Conservation (phyloP, 1,284 basidiomycete genomes). For the Neonothopanus nambi region DNA sequence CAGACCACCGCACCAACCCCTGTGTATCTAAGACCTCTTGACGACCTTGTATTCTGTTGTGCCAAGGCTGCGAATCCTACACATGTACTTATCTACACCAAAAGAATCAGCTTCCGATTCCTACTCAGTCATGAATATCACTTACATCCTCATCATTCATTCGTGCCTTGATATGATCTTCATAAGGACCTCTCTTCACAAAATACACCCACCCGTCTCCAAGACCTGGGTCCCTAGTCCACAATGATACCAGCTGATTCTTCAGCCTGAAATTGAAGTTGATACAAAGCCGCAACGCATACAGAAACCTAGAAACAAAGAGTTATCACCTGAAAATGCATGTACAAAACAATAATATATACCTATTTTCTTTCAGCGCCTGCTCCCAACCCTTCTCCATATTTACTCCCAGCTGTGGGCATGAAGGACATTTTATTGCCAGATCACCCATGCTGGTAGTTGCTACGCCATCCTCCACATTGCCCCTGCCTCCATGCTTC, state of each 20-base stretch:
- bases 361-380: no score
- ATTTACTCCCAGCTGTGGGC: conserved; percentile 34
- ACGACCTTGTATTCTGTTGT: neutral
- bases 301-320: neutral
- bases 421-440: conserved; percentile 35
- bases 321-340: no score
- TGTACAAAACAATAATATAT: no score
- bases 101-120: no score
- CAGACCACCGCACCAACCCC: conserved; percentile 7
- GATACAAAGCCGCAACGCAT: neutral
- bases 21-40: conserved; percentile 3
- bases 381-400: conserved; percentile 28
- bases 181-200: neutral
- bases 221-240: neutral
- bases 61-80: conserved; percentile 8
- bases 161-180: neutral
- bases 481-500: conserved; percentile 32
- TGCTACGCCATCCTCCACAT: conserved; percentile 22
- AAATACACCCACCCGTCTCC: conserved; percentile 5
- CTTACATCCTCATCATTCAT: neutral
- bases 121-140: neutral
- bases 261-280: conserved; percentile 1
- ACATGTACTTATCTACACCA: conserved; percentile 9
- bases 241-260: conserved; percentile 5
- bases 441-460: conserved; percentile 28